Evolutionary conservation across 768 basidiomycete genomes (phyloP), one percentile per base, ranked within the genome.

Genomic region (Termitomyces titanicus): DNA sequence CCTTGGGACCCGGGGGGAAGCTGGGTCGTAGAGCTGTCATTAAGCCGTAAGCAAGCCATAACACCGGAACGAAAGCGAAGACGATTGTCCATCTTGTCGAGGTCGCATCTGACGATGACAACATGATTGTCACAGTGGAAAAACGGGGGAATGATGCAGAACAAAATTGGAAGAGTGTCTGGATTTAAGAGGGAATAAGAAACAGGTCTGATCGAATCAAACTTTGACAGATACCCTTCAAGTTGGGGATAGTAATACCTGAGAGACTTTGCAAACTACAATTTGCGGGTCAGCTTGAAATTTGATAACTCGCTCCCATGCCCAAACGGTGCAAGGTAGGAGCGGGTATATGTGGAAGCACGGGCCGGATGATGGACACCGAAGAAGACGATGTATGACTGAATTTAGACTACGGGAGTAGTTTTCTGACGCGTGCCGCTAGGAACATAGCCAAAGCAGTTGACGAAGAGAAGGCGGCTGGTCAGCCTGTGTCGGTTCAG

Each of bases 1-100:
- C 71, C 40, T 61, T 70, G 2, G 82, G 82, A 0, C 82, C 82
- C 6, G 82, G 81, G 18, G 79, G 78, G 29, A 70, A 67, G 39
- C 68, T 70, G 25, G 42, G 61, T 44, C 63, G 61, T 24, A 63
- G 55, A 22, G 66, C 52, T 25, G 62, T 60, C 31, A 66, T 43
- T n/a, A 62, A 57, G 37, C 61, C 63, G 55, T 67, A 68, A 40
- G 58, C 55, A 53, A 66, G 57, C 55, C 63, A 64, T 11, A 58
- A 11, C 8, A 51, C 40, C 7, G 50, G 33, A 29, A 39, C 33
- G n/a, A 61, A 47, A 24, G 57, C 51, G 39, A 65, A 51, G 27
- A 46, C 37, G 20, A 58, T 55, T 46, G 56, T 48, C 47, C 48
- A 57, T 35, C 38, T 51, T 33, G 55, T 45, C 11, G 45, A 56